Conservation (phyloP, 2,329 filamentous ascomycete species). For the Pseudogymnoascus sp. region DNA sequence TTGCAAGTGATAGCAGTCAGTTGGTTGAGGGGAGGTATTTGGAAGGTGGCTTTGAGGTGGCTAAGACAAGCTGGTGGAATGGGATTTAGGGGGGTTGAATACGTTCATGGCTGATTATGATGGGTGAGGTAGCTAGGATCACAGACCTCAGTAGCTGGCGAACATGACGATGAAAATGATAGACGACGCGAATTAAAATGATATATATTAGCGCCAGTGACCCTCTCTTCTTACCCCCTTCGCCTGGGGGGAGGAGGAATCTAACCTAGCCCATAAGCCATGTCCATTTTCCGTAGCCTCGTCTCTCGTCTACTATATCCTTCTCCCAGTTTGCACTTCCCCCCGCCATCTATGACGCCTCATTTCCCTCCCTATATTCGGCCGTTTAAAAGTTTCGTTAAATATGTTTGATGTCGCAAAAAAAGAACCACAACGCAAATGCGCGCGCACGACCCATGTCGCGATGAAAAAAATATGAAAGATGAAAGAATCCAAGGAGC, state of each 20-base stretch:
- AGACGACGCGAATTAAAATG: background rate
- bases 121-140: background rate
- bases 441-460: background rate
- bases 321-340: background rate
- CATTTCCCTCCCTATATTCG: background rate
- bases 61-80: slow-evolving; percentile 12
- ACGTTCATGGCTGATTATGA: background rate
- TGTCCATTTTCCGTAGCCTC: background rate
- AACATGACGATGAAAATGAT: background rate
- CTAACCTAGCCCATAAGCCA: background rate
- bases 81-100: background rate
- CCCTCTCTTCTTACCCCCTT: background rate
- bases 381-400: background rate
- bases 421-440: background rate
- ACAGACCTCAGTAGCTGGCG: background rate
- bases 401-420: background rate
- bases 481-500: background rate
- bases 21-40: slow-evolving; percentile 7
- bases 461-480: background rate
- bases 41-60: slow-evolving; percentile 7
- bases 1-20: slow-evolving; percentile 15
- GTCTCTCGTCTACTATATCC: background rate
- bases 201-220: slow-evolving; percentile 3
- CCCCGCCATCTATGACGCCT: background rate
- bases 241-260: background rate